phyloP scores from a whole-genome alignment of 306 rosid species.

The Quercus aquifolioides region DNA sequence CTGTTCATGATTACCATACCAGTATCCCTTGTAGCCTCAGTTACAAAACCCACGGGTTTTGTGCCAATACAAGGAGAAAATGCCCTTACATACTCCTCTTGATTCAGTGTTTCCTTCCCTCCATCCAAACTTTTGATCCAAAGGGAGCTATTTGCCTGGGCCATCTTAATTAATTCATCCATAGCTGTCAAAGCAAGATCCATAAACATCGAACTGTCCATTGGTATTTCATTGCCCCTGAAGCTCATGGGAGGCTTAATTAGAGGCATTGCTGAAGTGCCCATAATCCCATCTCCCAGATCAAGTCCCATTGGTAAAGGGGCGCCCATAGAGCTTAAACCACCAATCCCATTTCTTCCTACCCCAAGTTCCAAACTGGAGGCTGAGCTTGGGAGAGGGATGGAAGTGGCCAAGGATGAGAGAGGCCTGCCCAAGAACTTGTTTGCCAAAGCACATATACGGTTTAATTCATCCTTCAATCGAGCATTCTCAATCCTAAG shows the following conservation, averaged over 20 bases:
- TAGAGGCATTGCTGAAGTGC: constrained; percentile 31
- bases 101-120: constrained; percentile 52
- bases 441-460: constrained; percentile 49
- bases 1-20: constrained; percentile 48
- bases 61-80: constrained; percentile 41
- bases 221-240: constrained; percentile 36
- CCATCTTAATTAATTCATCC: constrained; percentile 77
- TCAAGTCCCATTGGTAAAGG: constrained; percentile 55
- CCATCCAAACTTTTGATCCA: constrained; percentile 66
- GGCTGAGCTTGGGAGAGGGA: constrained; percentile 30
- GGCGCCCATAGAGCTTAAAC: constrained; percentile 31
- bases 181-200: constrained; percentile 69
- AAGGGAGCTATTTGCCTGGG: constrained; percentile 49
- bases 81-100: constrained; percentile 58
- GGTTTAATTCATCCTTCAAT: constrained; percentile 60
- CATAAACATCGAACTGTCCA: constrained; percentile 40
- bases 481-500: constrained; percentile 78
- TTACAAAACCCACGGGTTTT: constrained; percentile 40
- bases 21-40: constrained; percentile 62
- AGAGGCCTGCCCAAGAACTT: constrained; percentile 71
- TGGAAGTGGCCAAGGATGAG: constrained; percentile 37
- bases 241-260: constrained; percentile 35
- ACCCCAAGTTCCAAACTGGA: constrained; percentile 58
- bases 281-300: constrained; percentile 48
- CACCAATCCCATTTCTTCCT: constrained; percentile 60